These are phyloP conservation scores for Bryoglossum gracile DNA, from an alignment of 495 filamentous ascomycete species.

Conservation along the genomic window DNA sequence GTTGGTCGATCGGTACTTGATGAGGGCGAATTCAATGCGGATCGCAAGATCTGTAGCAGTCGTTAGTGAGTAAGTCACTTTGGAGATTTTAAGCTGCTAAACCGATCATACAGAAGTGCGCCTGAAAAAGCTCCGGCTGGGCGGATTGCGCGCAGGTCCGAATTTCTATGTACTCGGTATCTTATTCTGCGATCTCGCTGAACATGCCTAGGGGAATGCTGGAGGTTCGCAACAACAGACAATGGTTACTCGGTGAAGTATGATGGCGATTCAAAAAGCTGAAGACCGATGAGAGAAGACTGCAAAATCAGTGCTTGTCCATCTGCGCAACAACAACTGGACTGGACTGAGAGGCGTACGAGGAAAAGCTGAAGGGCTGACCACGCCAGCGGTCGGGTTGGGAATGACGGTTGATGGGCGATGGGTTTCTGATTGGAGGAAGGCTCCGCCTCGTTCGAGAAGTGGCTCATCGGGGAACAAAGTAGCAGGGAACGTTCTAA, in stretches of 20 bases:
- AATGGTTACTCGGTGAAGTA: not conserved
- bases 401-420: conserved; percentile 1
- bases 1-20: not conserved
- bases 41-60: conserved; percentile 4
- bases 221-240: not conserved
- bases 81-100: not conserved
- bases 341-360: conserved; percentile 3
- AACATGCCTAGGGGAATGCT: conserved; percentile 1
- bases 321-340: conserved; percentile 4
- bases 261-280: conserved; percentile 6
- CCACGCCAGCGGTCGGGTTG: conserved; percentile 5
- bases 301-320: not conserved
- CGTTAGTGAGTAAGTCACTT: conserved; percentile 2
- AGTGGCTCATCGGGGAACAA: no score
- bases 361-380: conserved; percentile 12
- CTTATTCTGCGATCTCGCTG: conserved; percentile 8
- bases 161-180: conserved; percentile 1
- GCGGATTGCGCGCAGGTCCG: conserved; percentile 14
- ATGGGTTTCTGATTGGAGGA: conserved; percentile 1
- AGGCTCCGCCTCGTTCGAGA: not conserved
- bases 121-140: conserved; percentile 3
- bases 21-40: not conserved
- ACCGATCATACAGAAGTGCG: conserved; percentile 5
- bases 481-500: not conserved
- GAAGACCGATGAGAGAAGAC: no score